Percentiles rank a stretch among this genome's conserved stretches.
Evolutionary conservation across 1,284 basidiomycete genomes (phyloP).

Genomic region (Apiotrichum domesticum): DNA sequence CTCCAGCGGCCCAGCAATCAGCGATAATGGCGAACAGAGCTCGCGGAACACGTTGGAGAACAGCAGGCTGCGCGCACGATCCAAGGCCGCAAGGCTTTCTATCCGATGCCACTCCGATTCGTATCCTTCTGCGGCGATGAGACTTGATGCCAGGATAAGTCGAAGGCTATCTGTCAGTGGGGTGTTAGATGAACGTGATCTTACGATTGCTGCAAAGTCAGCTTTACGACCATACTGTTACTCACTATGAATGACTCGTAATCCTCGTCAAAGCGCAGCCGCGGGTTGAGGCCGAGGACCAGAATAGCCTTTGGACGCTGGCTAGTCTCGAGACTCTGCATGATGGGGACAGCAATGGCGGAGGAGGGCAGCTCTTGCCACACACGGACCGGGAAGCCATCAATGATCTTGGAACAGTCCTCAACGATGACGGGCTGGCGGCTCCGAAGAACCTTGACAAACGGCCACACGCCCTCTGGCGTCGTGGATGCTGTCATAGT

Average conservation of each 20-base stretch:
- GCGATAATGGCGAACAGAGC: slow-evolving; percentile 45
- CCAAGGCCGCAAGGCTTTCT: slow-evolving; percentile 47
- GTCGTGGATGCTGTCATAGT: too few species aligned
- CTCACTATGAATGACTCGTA: slow-evolving; percentile 43
- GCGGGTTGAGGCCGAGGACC: slow-evolving; percentile 44
- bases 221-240: not conserved
- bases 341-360: slow-evolving; percentile 46
- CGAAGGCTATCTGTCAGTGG: not conserved
- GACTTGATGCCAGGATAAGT: not conserved
- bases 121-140: slow-evolving; percentile 7
- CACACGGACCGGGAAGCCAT: slow-evolving; percentile 34
- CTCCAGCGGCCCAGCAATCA: slow-evolving; percentile 44
- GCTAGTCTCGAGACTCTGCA: slow-evolving; percentile 35
- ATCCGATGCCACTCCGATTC: slow-evolving; percentile 35
- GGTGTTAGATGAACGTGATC: not conserved
- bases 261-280: slow-evolving; percentile 41
- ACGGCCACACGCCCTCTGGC: slow-evolving; percentile 29
- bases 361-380: slow-evolving; percentile 45
- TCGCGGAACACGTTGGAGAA: slow-evolving; percentile 47
- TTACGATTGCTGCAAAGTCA: slow-evolving; percentile 9
- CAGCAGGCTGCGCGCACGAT: slow-evolving; percentile 42
- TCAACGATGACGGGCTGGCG: slow-evolving; percentile 36
- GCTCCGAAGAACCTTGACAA: slow-evolving; percentile 32
- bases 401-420: slow-evolving; percentile 34
- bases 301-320: slow-evolving; percentile 36